Evolutionary conservation across 768 basidiomycete species (phyloP).

Genomic region (Lentinula sp.): DNA sequence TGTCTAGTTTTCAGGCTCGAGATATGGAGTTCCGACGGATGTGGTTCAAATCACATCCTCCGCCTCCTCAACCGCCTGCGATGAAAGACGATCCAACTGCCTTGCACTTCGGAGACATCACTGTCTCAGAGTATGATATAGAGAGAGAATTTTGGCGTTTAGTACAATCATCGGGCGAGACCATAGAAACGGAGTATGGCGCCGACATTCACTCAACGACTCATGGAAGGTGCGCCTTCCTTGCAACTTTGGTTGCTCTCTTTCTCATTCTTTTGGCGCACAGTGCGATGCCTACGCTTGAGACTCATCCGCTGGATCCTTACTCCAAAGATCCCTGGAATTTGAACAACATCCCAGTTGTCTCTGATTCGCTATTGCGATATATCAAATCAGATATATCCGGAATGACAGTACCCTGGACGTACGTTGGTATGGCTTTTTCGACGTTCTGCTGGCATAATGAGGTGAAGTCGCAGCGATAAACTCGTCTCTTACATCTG

Average conservation of each 20-base stretch:
- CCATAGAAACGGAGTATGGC: conserved; percentile 98
- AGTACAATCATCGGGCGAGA: conserved; percentile 83
- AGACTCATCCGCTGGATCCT: conserved; percentile 83
- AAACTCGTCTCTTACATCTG: not conserved
- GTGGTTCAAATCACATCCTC: conserved; percentile 84
- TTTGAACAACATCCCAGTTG: conserved; percentile 93
- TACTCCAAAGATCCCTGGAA: conserved; percentile 96
- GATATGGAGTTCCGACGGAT: conserved; percentile 83
- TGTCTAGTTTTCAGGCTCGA: conserved; percentile 87
- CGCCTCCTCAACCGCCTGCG: conserved; percentile 23
- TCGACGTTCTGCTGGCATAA: conserved; percentile 99
- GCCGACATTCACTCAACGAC: conserved; percentile 97
- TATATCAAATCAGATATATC: conserved; percentile 99
- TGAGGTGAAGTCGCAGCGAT: conserved; percentile 48
- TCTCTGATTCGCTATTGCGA: conserved; percentile 87
- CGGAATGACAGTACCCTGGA: conserved; percentile 99
- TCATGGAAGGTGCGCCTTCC: conserved; percentile 75
- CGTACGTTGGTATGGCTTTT: conserved; percentile 98
- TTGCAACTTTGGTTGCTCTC: not conserved
- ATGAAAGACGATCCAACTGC: conserved; percentile 43
- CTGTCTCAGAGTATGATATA: conserved; percentile 85
- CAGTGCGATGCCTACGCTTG: conserved; percentile 93
- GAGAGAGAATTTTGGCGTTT: conserved; percentile 97
- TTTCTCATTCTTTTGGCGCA: not conserved
- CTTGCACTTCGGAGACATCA: conserved; percentile 50